Conservation (phyloP, 1,284 basidiomycete genomes). For the Cronartium quercuum region DNA sequence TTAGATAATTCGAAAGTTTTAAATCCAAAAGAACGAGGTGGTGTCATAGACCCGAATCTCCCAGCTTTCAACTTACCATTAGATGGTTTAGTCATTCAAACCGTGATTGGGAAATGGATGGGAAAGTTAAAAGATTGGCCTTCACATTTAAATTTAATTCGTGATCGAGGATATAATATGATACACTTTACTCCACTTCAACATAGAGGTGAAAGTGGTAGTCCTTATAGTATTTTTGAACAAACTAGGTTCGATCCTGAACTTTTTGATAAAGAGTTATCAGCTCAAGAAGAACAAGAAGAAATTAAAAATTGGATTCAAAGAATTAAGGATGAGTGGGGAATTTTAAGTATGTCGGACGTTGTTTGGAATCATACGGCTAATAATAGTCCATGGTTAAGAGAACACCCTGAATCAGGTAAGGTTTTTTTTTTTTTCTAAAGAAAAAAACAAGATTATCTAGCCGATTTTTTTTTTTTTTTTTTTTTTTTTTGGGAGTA, state of each 20-base stretch:
- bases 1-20: slow-evolving; percentile 51
- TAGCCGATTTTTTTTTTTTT: neutral
- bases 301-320: slow-evolving; percentile 61
- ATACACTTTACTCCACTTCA: slow-evolving; percentile 90
- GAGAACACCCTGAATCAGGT: slow-evolving; percentile 89
- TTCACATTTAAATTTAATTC: slow-evolving; percentile 69
- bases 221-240: slow-evolving; percentile 83
- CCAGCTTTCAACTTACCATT: slow-evolving; percentile 65
- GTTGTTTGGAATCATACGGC: slow-evolving; percentile 94
- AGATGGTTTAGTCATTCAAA: slow-evolving; percentile 76
- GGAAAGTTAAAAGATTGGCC: slow-evolving; percentile 70
- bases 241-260: slow-evolving; percentile 72
- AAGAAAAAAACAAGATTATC: neutral
- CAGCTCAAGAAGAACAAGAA: slow-evolving; percentile 53
- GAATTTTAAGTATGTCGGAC: slow-evolving; percentile 79
- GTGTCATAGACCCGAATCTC: slow-evolving; percentile 55
- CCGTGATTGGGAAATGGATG: slow-evolving; percentile 94
- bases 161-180: slow-evolving; percentile 76
- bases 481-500: no score
- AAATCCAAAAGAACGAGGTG: slow-evolving; percentile 45
- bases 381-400: slow-evolving; percentile 82
- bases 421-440: slow-evolving; percentile 42
- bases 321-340: slow-evolving; percentile 71
- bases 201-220: slow-evolving; percentile 74
- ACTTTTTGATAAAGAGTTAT: slow-evolving; percentile 56